Base-by-base conservation (phyloP, 1,139 yeast genomes). In the Geotrichum histeridarum region DNA sequence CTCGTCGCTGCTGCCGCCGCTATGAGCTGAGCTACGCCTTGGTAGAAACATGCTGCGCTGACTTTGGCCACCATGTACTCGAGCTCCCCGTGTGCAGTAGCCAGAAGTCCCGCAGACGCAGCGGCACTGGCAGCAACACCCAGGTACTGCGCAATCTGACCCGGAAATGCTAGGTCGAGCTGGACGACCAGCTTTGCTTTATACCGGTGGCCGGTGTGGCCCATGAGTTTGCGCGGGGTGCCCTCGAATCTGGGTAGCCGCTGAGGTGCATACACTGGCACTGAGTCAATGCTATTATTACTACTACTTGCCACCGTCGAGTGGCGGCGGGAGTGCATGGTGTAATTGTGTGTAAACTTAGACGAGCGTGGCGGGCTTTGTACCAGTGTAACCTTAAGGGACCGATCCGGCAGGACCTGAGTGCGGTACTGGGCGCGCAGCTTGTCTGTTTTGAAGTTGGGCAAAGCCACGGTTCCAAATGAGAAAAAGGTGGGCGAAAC, bases 21-120 rank as follows among this genome's bases (percentile, higher is more conserved):
- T 7, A 42, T 17, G 12, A 42, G 14, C 36, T 42, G 46, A 8
- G 46, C 46, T 4, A 15, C 36, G 3, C 35, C 46, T 30, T 42
- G 46, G 33, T 44, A 44, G 14, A 44, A 44, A n/a, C 48, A 44
- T 2, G 48, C 48, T 6, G 48, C 48, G 32, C 35, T 6, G 14
- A 33, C 48, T 32, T 44, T 44, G 9, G 15, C 30, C 30, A 8
- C 39, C 17, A 17, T n/a, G n/a, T 37, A n/a, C n/a, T 37, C 39
- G 17, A n/a, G 39, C 15, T n/a, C 17, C 39, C 9, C 14, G 14
- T 11, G 14, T 2, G 39, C 39, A n/a, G 8, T 37, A 5, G 39
- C n/a, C 39, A 22, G 27, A 3, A 22, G 39, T 6, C 39, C 37
- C 14, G 37, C 12, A 2, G 47, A 43, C 11, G 32, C 31, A 12